These are phyloP conservation scores for Calonectria leucothoes DNA, from an alignment of 2,329 filamentous ascomycete genomes.

Conservation along the genomic window DNA sequence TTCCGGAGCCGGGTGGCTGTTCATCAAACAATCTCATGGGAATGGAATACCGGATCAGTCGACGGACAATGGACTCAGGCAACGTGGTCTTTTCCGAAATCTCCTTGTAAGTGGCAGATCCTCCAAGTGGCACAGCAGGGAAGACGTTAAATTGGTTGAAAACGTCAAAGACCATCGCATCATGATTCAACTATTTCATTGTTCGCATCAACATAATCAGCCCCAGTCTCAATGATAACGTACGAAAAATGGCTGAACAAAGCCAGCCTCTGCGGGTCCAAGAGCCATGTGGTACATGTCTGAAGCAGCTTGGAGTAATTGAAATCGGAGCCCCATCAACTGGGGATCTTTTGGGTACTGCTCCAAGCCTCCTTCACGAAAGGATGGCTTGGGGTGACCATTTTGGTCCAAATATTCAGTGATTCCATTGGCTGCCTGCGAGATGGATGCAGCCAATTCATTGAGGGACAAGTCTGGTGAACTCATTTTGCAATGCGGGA, in stretches of 20 bases:
- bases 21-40: constrained; percentile 50
- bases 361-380: constrained; percentile 11
- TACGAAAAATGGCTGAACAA: constrained; percentile 21
- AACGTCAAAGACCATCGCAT: constrained; percentile 23
- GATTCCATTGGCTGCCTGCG: constrained; percentile 13
- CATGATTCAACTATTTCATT: constrained; percentile 11
- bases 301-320: constrained; percentile 20
- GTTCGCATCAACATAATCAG: not conserved
- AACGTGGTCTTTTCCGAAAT: constrained; percentile 48
- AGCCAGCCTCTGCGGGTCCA: constrained; percentile 19
- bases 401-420: constrained; percentile 13
- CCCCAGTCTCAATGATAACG: not conserved
- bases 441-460: constrained; percentile 20
- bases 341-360: constrained; percentile 26
- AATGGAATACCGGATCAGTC: constrained; percentile 50
- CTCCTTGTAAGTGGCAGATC: constrained; percentile 30
- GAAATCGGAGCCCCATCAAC: constrained; percentile 24
- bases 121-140: constrained; percentile 36
- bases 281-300: constrained; percentile 25
- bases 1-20: not conserved
- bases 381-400: constrained; percentile 14
- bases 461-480: not conserved
- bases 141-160: constrained; percentile 39
- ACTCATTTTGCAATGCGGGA: not conserved
- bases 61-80: constrained; percentile 50